These are phyloP conservation scores for Abortiporus biennis DNA, from an alignment of 1,284 basidiomycete genomes.

Conservation along the genomic window DNA sequence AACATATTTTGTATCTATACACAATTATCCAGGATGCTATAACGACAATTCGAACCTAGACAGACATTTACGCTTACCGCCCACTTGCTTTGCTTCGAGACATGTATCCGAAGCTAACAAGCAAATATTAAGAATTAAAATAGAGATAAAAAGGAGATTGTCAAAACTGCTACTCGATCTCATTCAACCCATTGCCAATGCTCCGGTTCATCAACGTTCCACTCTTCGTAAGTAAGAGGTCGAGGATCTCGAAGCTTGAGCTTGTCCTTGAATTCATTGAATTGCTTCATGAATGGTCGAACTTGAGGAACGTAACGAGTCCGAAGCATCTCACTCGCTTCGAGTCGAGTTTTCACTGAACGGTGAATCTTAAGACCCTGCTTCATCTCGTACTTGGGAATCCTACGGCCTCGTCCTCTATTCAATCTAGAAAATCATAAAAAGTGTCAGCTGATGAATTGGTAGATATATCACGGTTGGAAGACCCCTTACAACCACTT, in stretches of 20 bases:
- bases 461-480: no score
- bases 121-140: no score
- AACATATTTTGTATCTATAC: no score
- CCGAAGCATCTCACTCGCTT: slow-evolving; percentile 1
- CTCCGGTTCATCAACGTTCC: slow-evolving; percentile 6
- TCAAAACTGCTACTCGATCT: no score
- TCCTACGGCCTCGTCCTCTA: slow-evolving; percentile 8
- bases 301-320: slow-evolving; percentile 8
- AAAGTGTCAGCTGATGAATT: no score
- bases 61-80: no score
- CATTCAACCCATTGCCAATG: slow-evolving; percentile 9
- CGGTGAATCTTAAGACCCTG: slow-evolving; percentile 10
- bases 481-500: slow-evolving; percentile 6
- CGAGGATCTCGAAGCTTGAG: slow-evolving; percentile 2
- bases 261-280: slow-evolving; percentile 2
- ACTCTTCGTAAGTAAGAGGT: slow-evolving; percentile 5
- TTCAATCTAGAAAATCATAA: no score
- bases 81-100: no score
- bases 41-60: no score
- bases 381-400: slow-evolving; percentile 5
- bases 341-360: slow-evolving; percentile 11
- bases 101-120: no score
- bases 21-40: no score
- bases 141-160: no score
- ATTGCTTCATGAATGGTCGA: slow-evolving; percentile 4